Conservation (phyloP, 352 stramenopile genomes). For the Phytophthora chlamydospora region DNA sequence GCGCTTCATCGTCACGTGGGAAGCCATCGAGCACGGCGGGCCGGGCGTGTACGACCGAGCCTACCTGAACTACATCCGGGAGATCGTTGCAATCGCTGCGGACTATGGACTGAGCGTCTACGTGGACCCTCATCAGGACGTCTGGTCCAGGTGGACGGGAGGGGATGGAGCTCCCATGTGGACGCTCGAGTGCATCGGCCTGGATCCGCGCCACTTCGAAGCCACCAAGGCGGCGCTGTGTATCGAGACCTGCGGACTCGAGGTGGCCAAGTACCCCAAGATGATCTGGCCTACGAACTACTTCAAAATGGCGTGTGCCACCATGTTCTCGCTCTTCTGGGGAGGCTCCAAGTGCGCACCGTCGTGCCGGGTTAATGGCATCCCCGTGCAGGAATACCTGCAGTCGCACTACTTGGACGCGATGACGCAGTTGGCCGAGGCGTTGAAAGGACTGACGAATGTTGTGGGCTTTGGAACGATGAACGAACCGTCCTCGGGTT, state of each 20-base stretch:
- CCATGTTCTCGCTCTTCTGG: constrained; percentile 94
- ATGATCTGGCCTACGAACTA: constrained; percentile 95
- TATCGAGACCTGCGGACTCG: constrained; percentile 59
- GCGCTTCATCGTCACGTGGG: constrained; percentile 90
- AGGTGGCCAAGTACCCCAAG: constrained; percentile 65
- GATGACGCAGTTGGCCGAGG: constrained; percentile 67
- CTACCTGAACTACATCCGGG: constrained; percentile 84
- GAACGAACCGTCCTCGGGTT: constrained; percentile 89
- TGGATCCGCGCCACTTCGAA: constrained; percentile 79
- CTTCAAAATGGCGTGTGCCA: constrained; percentile 89
- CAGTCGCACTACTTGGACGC: constrained; percentile 88
- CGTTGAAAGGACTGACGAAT: constrained; percentile 74
- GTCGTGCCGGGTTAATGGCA: constrained; percentile 64
- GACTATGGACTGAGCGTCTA: constrained; percentile 84
- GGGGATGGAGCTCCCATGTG: constrained; percentile 90
- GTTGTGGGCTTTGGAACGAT: constrained; percentile 92
- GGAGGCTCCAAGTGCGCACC: constrained; percentile 77
- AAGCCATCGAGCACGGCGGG: constrained; percentile 88
- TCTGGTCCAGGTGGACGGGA: constrained; percentile 91
- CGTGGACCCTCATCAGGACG: constrained; percentile 93
- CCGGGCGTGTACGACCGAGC: constrained; percentile 83
- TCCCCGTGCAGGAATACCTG: constrained; percentile 87
- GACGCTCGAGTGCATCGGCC: constrained; percentile 83
- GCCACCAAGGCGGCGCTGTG: constrained; percentile 78
- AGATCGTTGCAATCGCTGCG: constrained; percentile 60